A percentile compares a stretch with the other conserved stretches of the same genome.
Conservation (phyloP, 331 rosid genomes). For the Quercus phellos region DNA sequence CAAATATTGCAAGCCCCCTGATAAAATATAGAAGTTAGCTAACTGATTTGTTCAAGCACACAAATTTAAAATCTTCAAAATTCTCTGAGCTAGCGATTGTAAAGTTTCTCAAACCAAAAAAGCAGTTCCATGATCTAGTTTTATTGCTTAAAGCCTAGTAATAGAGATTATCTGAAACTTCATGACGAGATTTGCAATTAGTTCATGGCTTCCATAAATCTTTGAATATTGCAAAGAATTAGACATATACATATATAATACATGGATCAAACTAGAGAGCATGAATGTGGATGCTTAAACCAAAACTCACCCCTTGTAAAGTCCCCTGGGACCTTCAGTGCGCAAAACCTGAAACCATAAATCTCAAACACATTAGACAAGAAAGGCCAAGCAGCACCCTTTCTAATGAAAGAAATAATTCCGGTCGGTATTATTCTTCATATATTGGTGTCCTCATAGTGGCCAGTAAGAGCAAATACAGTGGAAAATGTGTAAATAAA, state of each 20-base stretch:
- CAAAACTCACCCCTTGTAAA: slow-evolving; percentile 86
- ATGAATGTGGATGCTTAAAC: neutral
- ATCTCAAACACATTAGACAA: slow-evolving; percentile 14
- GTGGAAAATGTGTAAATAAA: neutral
- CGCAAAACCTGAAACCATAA: slow-evolving; percentile 59
- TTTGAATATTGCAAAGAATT: neutral
- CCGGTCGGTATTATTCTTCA: neutral
- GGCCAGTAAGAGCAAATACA: neutral
- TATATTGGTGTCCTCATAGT: neutral
- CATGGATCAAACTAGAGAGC: neutral
- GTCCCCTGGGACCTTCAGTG: slow-evolving; percentile 83
- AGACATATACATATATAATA: neutral
- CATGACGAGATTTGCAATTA: neutral
- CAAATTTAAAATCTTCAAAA: neutral
- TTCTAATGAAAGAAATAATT: neutral
- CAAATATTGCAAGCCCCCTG: slow-evolving; percentile 85
- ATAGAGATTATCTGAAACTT: neutral
- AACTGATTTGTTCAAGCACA: neutral
- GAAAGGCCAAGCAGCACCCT: neutral
- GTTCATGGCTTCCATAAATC: no score
- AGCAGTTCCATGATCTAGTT: neutral
- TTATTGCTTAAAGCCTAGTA: neutral
- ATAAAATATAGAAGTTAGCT: slow-evolving; percentile 12
- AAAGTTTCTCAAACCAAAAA: neutral
- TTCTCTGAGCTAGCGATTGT: neutral